Base-by-base conservation (phyloP, 257 asterid genomes). In the Petrea volubilis region DNA sequence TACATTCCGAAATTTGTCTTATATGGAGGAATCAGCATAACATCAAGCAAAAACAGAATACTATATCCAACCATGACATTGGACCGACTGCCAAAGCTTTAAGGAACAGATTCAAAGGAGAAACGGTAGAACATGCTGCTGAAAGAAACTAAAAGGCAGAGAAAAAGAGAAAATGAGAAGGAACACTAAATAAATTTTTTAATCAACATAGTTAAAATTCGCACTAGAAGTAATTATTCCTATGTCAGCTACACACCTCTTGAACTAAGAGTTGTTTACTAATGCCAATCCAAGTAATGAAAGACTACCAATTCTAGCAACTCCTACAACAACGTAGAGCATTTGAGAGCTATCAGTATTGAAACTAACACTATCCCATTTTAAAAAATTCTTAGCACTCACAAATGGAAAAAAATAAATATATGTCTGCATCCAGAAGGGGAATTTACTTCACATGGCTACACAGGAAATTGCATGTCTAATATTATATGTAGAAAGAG, bases 31-130 rank as follows among this genome's bases (percentile, higher is more conserved):
- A 57, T 60, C 36, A 25, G 24, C 41, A 58, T 24, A 60, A 33
- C 65, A 46, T 71, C 33, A 65, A 64, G 20, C n/a, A 20, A 21
- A 21, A 23, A 60, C 49, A 44, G 56, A 52, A 60, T 51, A 10
- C 65, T 21, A 59, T 47, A 36, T 20, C n/a, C 23, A 31, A 63
- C 60, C 47, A 68, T 58, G 62, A 70, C 68, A 41, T 9, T 12
- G 9, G 61, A 55, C 41, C 36, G 50, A 62, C 29, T 1, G 20
- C 5, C 17, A 21, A 28, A 70, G 53, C 60, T 57, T 44, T 9
- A 43, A 49, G 66, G 38, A 23, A 74, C 28, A 46, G 62, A 73
- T 28, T 63, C 25, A 7, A 47, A 49, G 58, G 21, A 67, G 14
- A 62, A 51, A 40, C 12, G 12, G 55, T n/a, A 60, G 10, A 64